Evolutionary conservation across 768 basidiomycete genomes (phyloP).

Genomic region (Hypholoma fasciculare): DNA sequence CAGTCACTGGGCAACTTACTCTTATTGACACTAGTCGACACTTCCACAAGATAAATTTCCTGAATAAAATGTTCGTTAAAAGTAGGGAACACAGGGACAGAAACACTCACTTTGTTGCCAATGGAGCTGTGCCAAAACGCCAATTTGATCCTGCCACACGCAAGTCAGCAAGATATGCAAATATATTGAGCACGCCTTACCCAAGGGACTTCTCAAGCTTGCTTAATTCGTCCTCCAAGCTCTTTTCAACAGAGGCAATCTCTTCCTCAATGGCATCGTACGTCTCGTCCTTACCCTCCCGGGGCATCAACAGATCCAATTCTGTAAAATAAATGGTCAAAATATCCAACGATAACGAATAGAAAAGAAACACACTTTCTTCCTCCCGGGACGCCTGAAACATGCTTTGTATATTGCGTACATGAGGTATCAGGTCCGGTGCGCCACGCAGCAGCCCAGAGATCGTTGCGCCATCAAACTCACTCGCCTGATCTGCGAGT

Average conservation of each 20-base stretch:
- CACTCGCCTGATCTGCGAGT: constrained; percentile 64
- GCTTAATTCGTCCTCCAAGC: constrained; percentile 67
- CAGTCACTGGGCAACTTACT: constrained; percentile 75
- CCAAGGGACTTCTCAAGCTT: constrained; percentile 67
- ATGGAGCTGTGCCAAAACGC: constrained; percentile 60
- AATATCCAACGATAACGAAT: neutral
- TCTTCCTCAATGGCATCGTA: constrained; percentile 80
- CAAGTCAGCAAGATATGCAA: neutral
- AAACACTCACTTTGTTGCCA: constrained; percentile 69
- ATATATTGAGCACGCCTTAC: constrained; percentile 33
- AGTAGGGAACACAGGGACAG: neutral
- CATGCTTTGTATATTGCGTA: constrained; percentile 74
- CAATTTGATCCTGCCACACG: constrained; percentile 31
- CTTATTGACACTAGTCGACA: constrained; percentile 50
- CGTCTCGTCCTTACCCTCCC: constrained; percentile 80
- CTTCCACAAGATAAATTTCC: constrained; percentile 92
- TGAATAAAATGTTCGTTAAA: constrained; percentile 26
- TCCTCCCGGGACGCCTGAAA: constrained; percentile 54
- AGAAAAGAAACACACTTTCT: constrained; percentile 45
- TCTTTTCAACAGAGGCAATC: constrained; percentile 68
- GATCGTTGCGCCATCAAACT: constrained; percentile 79
- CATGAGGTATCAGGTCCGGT: constrained; percentile 72
- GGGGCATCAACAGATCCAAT: constrained; percentile 72
- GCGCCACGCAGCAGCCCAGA: constrained; percentile 73
- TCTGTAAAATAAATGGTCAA: constrained; percentile 34